Base-by-base conservation (phyloP, 2,329 filamentous ascomycete species). In the Trichophyton mentagrophytes region DNA sequence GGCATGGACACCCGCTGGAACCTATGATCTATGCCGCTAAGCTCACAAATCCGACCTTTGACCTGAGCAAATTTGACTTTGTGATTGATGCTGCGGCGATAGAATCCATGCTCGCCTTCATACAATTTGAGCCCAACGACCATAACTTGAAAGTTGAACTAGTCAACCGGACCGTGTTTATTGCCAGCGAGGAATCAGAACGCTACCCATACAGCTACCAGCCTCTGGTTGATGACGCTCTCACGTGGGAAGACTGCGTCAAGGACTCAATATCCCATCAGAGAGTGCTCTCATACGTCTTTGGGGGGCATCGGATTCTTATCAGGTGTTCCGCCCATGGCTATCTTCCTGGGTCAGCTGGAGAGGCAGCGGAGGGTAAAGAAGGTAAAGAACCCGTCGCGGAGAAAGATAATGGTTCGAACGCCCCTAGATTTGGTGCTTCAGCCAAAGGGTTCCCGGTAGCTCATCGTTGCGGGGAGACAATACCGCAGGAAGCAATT, bases 61-160 rank as follows among this genome's bases (percentile, higher is more conserved):
- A 68, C 1, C 65, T 71, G 2, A 59, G 65, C 0, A 62, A 66
- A 0, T 65, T 85, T 38, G 80, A 87, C 65, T 65, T 89, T 1
- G 76, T 84, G 36, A 82, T 76, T 0, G 88, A 85, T 62, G 77
- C 77, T 0, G 86, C 79, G 64, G 86, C 83, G 0, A 62, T 88
- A 0, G 81, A 83, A 0, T 85, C 82, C 66, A 76, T 88, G 0
- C 71, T 86, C 15, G 60, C 61, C 38, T 66, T 66, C 17, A 62
- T 60, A 6, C 42, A 59, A 15, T 55, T 51, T 22, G 8, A 33
- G n/a, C 2, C 55, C 11, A 49, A 59, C 36, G 17, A 57, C 4
- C 62, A 64, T 22, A 51, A 40, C 3, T 61, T 63, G 11, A 61
- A 62, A 0, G 77, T 85, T 3, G 80, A 87, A 62, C 68, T 75